Conservation (phyloP, 371 early-diverging fungal species). For the Circinella minor region DNA sequence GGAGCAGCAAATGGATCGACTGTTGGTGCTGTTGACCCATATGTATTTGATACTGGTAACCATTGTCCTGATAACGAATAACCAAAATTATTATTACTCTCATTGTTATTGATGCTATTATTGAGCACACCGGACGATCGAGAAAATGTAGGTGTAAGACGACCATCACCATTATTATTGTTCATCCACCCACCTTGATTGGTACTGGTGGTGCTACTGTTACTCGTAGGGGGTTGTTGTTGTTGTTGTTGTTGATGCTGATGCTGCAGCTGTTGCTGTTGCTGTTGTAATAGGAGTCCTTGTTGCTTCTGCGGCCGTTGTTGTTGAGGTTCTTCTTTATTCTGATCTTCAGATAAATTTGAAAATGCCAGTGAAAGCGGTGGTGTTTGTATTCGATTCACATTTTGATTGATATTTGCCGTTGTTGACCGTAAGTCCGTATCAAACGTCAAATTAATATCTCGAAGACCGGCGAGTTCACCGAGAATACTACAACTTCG, state of each 20-base stretch:
- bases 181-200: not conserved
- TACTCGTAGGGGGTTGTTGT: too few relatives aligned
- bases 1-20: slow-evolving; percentile 41
- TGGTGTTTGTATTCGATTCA: not conserved
- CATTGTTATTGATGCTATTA: slow-evolving; percentile 7
- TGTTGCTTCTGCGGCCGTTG: not conserved
- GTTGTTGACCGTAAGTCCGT: not conserved
- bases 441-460: slow-evolving; percentile 29
- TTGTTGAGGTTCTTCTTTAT: not conserved
- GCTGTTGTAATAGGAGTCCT: not conserved
- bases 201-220: not conserved
- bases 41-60: not conserved
- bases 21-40: slow-evolving; percentile 18
- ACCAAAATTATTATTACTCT: not conserved
- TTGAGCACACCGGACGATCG: not conserved
- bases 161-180: not conserved
- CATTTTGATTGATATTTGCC: too few relatives aligned
- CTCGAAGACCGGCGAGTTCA: slow-evolving; percentile 30
- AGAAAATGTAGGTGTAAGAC: slow-evolving; percentile 1
- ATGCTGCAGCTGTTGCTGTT: slow-evolving; percentile 12
- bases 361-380: slow-evolving; percentile 8
- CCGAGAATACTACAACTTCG: slow-evolving; percentile 29
- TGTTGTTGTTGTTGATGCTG: slow-evolving; percentile 15
- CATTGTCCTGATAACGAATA: slow-evolving; percentile 8
- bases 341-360: slow-evolving; percentile 5